phyloP scores from a whole-genome alignment of 345 rosid species.

The Populus davidiana region DNA sequence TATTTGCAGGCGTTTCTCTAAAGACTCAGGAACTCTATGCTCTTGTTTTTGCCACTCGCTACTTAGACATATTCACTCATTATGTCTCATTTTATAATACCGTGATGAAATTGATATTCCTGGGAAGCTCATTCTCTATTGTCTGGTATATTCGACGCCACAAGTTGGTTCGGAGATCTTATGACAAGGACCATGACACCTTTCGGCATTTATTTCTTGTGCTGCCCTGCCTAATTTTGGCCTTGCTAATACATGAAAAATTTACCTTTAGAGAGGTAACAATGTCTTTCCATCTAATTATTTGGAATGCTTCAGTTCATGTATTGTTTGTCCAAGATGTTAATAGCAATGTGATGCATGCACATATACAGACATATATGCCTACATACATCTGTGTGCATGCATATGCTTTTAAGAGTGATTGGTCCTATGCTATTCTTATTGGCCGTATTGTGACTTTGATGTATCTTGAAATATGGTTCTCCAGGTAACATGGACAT shows the following conservation, averaged over 20 bases:
- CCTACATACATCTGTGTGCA: background rate
- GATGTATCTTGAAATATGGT: background rate
- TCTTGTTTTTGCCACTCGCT: conserved; percentile 65
- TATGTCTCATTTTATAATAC: conserved; percentile 70
- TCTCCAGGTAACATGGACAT: conserved; percentile 45
- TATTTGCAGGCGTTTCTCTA: conserved; percentile 62
- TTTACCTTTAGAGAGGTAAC: conserved; percentile 69
- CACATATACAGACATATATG: background rate
- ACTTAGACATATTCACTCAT: conserved; percentile 74
- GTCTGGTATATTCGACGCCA: conserved; percentile 83
- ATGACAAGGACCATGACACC: conserved; percentile 59
- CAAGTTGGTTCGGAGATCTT: conserved; percentile 66
- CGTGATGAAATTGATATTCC: conserved; percentile 68
- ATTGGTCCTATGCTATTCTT: background rate
- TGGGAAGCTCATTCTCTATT: conserved; percentile 76
- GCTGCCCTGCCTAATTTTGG: conserved; percentile 66
- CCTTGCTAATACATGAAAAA: conserved; percentile 61
- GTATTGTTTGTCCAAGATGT: background rate
- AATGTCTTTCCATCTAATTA: background rate
- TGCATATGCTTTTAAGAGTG: background rate
- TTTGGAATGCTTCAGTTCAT: background rate
- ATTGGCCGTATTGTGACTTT: background rate
- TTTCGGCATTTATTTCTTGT: conserved; percentile 52
- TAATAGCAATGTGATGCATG: background rate
- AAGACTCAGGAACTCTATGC: conserved; percentile 89